Conservation (phyloP, 116 monocot species). For the Papilionanthe hybrid region DNA sequence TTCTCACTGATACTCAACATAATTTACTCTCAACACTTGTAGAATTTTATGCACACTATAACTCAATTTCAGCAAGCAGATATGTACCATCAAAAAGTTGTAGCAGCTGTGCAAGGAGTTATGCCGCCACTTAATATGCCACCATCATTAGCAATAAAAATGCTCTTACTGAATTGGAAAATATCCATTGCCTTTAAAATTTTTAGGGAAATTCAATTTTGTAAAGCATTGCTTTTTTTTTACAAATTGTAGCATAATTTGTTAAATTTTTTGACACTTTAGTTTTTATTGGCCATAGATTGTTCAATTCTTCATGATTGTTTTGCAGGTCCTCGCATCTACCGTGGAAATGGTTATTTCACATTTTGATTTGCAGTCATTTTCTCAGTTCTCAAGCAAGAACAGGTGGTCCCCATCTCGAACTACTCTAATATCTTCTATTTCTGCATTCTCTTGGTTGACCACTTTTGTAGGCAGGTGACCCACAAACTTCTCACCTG, state of each 20-base stretch:
- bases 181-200: no score
- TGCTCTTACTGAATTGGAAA: no score
- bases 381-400: conserved; percentile 24
- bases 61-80: no score
- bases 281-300: background rate
- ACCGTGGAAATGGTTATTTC: background rate
- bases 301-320: background rate
- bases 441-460: conserved; percentile 60
- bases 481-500: conserved; percentile 56
- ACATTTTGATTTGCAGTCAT: background rate
- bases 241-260: background rate
- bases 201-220: background rate
- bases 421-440: conserved; percentile 58
- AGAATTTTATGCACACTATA: no score
- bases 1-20: no score
- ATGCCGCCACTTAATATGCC: no score
- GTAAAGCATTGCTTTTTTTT: background rate
- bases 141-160: no score
- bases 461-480: conserved; percentile 38
- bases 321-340: background rate
- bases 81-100: no score
- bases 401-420: conserved; percentile 68
- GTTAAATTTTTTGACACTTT: background rate
- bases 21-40: no score
- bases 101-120: no score